Evolutionary conservation across 2,329 filamentous ascomycete genomes (phyloP).

Genomic region (Epichloe gansuensis): DNA sequence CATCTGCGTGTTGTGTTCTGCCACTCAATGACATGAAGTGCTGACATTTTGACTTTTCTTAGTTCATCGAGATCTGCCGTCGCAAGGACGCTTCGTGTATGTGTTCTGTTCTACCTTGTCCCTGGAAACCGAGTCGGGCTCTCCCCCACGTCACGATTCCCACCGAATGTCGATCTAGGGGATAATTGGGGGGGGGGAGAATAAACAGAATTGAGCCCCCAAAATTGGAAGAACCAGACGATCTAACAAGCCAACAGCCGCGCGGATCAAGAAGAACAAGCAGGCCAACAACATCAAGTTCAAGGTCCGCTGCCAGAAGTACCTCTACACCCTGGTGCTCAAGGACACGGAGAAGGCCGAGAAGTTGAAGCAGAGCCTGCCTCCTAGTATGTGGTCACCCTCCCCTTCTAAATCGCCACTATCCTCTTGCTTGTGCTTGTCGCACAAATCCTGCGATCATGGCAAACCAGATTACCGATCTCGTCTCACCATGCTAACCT

Average conservation of each 20-base stretch:
- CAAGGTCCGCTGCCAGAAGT: constrained; percentile 97
- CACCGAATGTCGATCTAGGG: background rate
- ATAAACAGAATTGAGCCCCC: background rate
- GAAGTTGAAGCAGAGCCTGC: constrained; percentile 98
- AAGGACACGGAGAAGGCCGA: constrained; percentile 99
- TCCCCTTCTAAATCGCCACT: background rate
- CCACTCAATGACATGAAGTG: background rate
- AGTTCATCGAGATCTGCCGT: constrained; percentile 99
- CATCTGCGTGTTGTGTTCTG: too few relatives aligned
- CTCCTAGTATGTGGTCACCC: constrained; percentile 62
- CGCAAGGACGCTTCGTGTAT: constrained; percentile 98
- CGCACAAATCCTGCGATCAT: too few relatives aligned
- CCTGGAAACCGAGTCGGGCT: constrained; percentile 2
- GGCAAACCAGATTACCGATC: too few relatives aligned
- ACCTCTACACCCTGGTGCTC: constrained; percentile 96
- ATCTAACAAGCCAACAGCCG: constrained; percentile 38
- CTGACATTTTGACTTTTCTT: constrained; percentile 17
- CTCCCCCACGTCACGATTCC: background rate
- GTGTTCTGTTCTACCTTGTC: constrained; percentile 29
- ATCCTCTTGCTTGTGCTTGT: too few relatives aligned
- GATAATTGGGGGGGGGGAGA: fast-evolving
- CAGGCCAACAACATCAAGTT: constrained; percentile 93
- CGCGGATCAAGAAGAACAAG: constrained; percentile 93
- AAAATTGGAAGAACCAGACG: background rate
- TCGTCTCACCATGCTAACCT: too few relatives aligned